Conservation (phyloP, 2,329 filamentous ascomycete species). For the Hypocrella siamensis region DNA sequence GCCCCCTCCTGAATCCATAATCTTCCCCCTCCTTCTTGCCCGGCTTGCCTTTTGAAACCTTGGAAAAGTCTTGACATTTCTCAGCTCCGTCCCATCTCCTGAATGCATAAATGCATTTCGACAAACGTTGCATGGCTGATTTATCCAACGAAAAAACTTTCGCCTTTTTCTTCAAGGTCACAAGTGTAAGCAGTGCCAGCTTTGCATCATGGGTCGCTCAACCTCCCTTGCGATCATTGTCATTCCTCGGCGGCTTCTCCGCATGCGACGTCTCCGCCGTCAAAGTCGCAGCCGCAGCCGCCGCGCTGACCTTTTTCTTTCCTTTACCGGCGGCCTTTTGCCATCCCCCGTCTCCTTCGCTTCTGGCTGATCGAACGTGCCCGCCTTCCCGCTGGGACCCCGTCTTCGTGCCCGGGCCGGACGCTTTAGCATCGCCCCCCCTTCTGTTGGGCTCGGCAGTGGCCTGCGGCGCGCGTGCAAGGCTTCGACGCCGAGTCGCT, state of each 20-base stretch:
- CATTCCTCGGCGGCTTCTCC: constrained; percentile 41
- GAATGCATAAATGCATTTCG: constrained; percentile 2
- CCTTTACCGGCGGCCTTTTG: constrained; percentile 40
- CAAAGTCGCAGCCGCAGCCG: constrained; percentile 20
- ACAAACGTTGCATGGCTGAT: neutral
- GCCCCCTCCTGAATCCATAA: no score
- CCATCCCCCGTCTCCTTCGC: constrained; percentile 39
- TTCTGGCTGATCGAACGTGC: constrained; percentile 36
- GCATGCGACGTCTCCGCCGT: constrained; percentile 20
- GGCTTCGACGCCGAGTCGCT: neutral
- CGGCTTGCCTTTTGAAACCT: no score
- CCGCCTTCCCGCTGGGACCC: constrained; percentile 27
- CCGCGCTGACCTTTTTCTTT: constrained; percentile 32
- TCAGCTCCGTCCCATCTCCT: neutral
- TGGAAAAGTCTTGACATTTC: neutral
- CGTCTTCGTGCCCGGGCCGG: neutral
- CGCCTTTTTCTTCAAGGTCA: neutral
- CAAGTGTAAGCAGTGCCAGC: neutral
- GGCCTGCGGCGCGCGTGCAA: neutral
- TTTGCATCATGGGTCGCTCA: neutral
- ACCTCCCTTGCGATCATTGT: constrained; percentile 47
- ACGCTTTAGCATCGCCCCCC: no score
- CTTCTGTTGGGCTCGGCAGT: neutral
- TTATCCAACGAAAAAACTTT: constrained; percentile 3
- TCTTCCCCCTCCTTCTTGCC: no score